Percentiles rank a stretch among this genome's conserved stretches.
Evolutionary conservation across 2,329 filamentous ascomycete genomes (phyloP).

Genomic region (Exophiala oligosperma): DNA sequence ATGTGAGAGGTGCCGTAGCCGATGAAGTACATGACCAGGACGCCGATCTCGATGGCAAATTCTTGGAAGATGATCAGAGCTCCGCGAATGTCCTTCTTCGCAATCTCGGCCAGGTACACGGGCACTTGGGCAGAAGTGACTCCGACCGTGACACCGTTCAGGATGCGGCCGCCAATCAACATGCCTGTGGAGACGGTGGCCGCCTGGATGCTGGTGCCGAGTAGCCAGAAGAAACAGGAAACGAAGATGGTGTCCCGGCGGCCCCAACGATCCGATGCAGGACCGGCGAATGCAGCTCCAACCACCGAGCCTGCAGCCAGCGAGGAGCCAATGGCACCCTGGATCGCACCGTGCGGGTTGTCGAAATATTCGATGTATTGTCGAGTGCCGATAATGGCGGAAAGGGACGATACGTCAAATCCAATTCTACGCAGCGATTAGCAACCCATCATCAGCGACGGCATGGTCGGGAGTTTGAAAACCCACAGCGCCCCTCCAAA

Average conservation of each 20-base stretch:
- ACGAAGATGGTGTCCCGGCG: conserved; percentile 50
- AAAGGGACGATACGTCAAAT: conserved; percentile 59
- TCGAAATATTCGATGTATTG: conserved; percentile 56
- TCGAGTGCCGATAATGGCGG: conserved; percentile 48
- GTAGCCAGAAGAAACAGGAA: conserved; percentile 54
- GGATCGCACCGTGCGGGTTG: conserved; percentile 21
- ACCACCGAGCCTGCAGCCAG: conserved; percentile 40
- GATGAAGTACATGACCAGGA: conserved; percentile 35
- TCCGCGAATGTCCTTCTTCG: conserved; percentile 39
- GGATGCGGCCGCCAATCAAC: conserved; percentile 68
- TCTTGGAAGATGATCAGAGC: conserved; percentile 40
- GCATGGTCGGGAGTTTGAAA: no score
- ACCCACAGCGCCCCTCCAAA: no score
- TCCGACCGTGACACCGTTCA: conserved; percentile 72
- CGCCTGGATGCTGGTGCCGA: conserved; percentile 61
- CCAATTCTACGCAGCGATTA: conserved; percentile 37
- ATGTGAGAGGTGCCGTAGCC: conserved; percentile 43
- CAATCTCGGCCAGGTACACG: conserved; percentile 62
- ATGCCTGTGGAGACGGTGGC: conserved; percentile 58
- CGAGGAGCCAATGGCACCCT: conserved; percentile 40
- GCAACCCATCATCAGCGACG: no score
- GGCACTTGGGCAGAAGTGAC: conserved; percentile 71
- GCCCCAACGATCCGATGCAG: conserved; percentile 53
- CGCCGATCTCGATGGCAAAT: conserved; percentile 39
- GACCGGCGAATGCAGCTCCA: conserved; percentile 52